Conservation (phyloP, 192 early-diverging fungal species). For the Chytriomyces confervae region DNA sequence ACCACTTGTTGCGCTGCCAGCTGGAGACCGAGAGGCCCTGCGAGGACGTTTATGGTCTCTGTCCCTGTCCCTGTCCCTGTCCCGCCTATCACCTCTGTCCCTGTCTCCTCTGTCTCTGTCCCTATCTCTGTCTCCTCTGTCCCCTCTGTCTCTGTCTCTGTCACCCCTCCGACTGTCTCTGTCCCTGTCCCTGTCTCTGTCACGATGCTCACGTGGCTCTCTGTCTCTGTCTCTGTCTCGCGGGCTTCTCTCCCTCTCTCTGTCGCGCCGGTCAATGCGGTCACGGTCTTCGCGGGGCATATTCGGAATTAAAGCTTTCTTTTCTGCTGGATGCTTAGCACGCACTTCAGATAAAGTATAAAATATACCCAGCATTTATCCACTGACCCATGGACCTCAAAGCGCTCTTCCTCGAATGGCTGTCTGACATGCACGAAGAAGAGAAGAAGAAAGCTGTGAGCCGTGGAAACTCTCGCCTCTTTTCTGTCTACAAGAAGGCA, state of each 20-base stretch:
- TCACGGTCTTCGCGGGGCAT: no score
- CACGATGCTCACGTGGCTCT: slow-evolving; percentile 47
- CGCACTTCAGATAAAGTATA: no score
- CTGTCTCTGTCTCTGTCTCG: slow-evolving; percentile 43
- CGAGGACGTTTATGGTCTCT: slow-evolving; percentile 6
- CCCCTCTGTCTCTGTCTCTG: slow-evolving; percentile 44
- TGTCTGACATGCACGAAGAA: slow-evolving; percentile 25
- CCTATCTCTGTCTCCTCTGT: slow-evolving; percentile 46
- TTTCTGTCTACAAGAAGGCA: slow-evolving; percentile 31
- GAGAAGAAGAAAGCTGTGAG: slow-evolving; percentile 1
- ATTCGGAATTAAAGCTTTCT: no score
- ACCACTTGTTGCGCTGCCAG: slow-evolving; percentile 5
- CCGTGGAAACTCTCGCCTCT: background rate
- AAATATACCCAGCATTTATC: no score
- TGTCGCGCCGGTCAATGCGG: no score
- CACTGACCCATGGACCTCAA: slow-evolving; percentile 44
- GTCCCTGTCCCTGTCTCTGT: slow-evolving; percentile 60
- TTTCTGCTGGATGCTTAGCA: no score
- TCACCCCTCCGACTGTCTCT: slow-evolving; percentile 46
- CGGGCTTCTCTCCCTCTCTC: no score
- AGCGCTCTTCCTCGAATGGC: slow-evolving; percentile 13
- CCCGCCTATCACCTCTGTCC: background rate
- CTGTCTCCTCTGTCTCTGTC: slow-evolving; percentile 28
- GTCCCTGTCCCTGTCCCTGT: slow-evolving; percentile 13
- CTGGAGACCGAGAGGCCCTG: background rate